Evolutionary conservation across 306 rosid species (phyloP).

Genomic region (Castanospermum australe): DNA sequence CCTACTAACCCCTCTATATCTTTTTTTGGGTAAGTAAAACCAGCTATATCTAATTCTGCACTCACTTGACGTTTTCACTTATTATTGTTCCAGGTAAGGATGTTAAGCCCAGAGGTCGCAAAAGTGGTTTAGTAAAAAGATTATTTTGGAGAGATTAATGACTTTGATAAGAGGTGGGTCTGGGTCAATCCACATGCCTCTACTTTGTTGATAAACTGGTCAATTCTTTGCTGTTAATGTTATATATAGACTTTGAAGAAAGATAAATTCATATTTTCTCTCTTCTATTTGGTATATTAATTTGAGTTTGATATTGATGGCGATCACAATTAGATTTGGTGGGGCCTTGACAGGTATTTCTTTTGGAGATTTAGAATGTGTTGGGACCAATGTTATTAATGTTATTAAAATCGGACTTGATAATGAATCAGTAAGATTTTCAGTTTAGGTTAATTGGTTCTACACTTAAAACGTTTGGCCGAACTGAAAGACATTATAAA

Average conservation of each 20-base stretch:
- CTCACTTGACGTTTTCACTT: constrained; percentile 10
- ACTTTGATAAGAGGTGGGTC: not conserved
- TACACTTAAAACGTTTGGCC: too few species aligned
- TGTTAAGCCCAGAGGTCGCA: constrained; percentile 25
- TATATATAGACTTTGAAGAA: not conserved
- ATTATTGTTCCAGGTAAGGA: constrained; percentile 23
- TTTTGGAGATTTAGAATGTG: not conserved
- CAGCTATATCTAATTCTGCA: constrained; percentile 1
- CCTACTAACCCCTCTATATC: not conserved
- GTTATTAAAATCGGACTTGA: too few species aligned
- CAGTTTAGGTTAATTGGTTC: too few species aligned
- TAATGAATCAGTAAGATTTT: too few species aligned
- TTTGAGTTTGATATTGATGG: constrained; percentile 32
- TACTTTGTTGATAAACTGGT: not conserved
- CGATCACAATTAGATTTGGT: not conserved
- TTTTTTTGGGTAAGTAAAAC: too few species aligned
- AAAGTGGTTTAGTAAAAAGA: constrained; percentile 15
- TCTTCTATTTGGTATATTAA: not conserved
- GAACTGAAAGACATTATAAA: too few species aligned
- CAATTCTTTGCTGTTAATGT: constrained; percentile 23
- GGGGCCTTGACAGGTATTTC: not conserved
- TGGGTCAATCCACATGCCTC: constrained; percentile 10
- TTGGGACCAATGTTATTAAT: too few species aligned
- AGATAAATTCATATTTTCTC: constrained; percentile 3
- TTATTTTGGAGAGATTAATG: constrained; percentile 34